These are phyloP conservation scores for Xylaria bambusicola DNA, from an alignment of 495 filamentous ascomycete genomes.

Conservation along the genomic window DNA sequence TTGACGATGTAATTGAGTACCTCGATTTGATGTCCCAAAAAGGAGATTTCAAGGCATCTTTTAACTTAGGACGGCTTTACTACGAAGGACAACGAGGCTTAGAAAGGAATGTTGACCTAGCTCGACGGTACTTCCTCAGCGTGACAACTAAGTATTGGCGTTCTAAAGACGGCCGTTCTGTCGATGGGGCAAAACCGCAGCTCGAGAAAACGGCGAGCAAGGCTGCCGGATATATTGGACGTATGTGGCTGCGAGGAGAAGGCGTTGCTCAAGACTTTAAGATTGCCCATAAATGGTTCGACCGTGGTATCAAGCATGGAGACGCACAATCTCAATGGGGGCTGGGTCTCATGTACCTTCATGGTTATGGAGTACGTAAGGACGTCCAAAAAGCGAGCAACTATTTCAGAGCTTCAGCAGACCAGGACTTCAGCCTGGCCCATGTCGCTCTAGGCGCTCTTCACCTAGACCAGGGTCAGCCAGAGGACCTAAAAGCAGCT, in stretches of 20 bases:
- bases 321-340: slow-evolving; percentile 87
- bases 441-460: slow-evolving; percentile 83
- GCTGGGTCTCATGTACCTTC: slow-evolving; percentile 81
- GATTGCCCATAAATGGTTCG: slow-evolving; percentile 83
- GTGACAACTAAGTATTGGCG: slow-evolving; percentile 89
- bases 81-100: slow-evolving; percentile 84
- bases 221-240: slow-evolving; percentile 85
- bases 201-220: slow-evolving; percentile 85
- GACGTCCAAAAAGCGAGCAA: slow-evolving; percentile 74
- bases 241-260: slow-evolving; percentile 93
- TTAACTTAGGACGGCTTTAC: slow-evolving; percentile 81
- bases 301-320: slow-evolving; percentile 72
- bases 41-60: slow-evolving; percentile 89
- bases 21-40: slow-evolving; percentile 92
- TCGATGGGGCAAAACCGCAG: slow-evolving; percentile 49
- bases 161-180: slow-evolving; percentile 49
- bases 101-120: slow-evolving; percentile 68
- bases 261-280: slow-evolving; percentile 78
- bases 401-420: slow-evolving; percentile 79
- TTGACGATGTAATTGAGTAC: slow-evolving; percentile 95
- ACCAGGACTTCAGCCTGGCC: slow-evolving; percentile 80
- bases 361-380: slow-evolving; percentile 77
- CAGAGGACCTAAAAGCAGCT: slow-evolving; percentile 63
- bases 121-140: slow-evolving; percentile 79
- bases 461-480: slow-evolving; percentile 86